phyloP scores from a whole-genome alignment of 2,329 filamentous ascomycete species.

The Lithohypha guttulata region DNA sequence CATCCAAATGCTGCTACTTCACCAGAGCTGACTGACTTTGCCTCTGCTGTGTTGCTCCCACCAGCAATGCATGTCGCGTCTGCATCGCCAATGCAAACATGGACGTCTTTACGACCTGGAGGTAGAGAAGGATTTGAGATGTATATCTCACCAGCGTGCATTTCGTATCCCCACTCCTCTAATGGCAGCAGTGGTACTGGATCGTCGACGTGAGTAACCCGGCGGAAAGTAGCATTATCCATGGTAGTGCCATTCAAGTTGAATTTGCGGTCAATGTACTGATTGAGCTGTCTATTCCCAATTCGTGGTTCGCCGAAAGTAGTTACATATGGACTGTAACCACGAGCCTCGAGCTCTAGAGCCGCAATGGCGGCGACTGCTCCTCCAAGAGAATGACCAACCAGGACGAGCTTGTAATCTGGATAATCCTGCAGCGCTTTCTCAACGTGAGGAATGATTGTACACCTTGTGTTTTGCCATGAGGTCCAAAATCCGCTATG shows the following conservation, averaged over 20 bases:
- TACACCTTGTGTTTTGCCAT: conserved; percentile 63
- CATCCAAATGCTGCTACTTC: conserved; percentile 16
- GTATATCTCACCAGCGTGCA: conserved; percentile 80
- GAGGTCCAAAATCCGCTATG: conserved; percentile 81
- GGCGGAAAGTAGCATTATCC: conserved; percentile 45
- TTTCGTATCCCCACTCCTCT: conserved; percentile 73
- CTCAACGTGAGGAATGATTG: conserved; percentile 58
- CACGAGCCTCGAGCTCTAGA: conserved; percentile 67
- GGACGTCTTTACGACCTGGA: conserved; percentile 58
- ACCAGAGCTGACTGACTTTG: conserved; percentile 21
- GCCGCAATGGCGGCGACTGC: conserved; percentile 81
- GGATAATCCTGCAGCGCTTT: conserved; percentile 52
- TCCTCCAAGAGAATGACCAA: conserved; percentile 87
- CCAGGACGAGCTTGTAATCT: conserved; percentile 61
- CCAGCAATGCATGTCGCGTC: conserved; percentile 64
- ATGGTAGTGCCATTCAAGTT: conserved; percentile 25
- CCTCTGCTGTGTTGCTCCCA: background rate
- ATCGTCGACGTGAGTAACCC: conserved; percentile 77
- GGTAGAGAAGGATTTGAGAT: conserved; percentile 63
- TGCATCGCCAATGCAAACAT: conserved; percentile 57
- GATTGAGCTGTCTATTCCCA: conserved; percentile 43
- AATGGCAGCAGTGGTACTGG: conserved; percentile 82
- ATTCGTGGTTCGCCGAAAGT: conserved; percentile 81
- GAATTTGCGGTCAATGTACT: conserved; percentile 47
- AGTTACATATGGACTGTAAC: conserved; percentile 66